These are phyloP conservation scores for Trichocomaceae sp. DNA, from an alignment of 2,329 filamentous ascomycete genomes.

Conservation along the genomic window DNA sequence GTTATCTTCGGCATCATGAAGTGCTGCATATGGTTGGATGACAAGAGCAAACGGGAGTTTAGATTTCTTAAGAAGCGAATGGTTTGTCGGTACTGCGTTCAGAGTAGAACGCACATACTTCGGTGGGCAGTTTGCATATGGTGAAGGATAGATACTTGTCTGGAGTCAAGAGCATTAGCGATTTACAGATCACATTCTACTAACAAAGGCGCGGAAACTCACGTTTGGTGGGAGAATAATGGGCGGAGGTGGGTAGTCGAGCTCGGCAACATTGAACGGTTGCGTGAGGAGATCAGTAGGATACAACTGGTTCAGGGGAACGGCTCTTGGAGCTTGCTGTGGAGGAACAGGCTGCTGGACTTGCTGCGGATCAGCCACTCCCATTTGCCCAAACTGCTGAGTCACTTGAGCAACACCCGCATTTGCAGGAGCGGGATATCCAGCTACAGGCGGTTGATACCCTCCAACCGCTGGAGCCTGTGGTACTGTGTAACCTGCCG, in stretches of 20 bases:
- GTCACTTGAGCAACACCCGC: constrained; percentile 65
- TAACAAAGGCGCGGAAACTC: constrained; percentile 33
- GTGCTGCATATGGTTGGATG: constrained; percentile 88
- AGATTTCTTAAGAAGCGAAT: constrained; percentile 92
- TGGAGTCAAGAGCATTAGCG: constrained; percentile 43
- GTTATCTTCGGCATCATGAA: constrained; percentile 87
- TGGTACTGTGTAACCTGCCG: constrained; percentile 19
- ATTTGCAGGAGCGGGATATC: constrained; percentile 54
- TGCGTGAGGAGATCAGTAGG: constrained; percentile 86
- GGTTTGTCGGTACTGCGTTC: constrained; percentile 86
- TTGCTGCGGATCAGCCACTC: constrained; percentile 54
- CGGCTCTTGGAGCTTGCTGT: constrained; percentile 44
- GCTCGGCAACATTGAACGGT: constrained; percentile 87
- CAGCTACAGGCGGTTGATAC: constrained; percentile 62
- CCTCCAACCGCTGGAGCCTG: constrained; percentile 43
- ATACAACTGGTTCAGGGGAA: constrained; percentile 75
- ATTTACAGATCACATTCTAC: neutral
- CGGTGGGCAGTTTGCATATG: constrained; percentile 80
- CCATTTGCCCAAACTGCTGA: constrained; percentile 75
- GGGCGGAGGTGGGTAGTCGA: constrained; percentile 84
- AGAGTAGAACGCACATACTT: constrained; percentile 94
- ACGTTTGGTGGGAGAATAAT: constrained; percentile 90
- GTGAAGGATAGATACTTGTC: constrained; percentile 86
- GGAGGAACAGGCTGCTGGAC: constrained; percentile 39
- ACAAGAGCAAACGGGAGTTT: constrained; percentile 91